phyloP scores from a whole-genome alignment of 179 eudicot species.

The Carnegiea gigantea region DNA sequence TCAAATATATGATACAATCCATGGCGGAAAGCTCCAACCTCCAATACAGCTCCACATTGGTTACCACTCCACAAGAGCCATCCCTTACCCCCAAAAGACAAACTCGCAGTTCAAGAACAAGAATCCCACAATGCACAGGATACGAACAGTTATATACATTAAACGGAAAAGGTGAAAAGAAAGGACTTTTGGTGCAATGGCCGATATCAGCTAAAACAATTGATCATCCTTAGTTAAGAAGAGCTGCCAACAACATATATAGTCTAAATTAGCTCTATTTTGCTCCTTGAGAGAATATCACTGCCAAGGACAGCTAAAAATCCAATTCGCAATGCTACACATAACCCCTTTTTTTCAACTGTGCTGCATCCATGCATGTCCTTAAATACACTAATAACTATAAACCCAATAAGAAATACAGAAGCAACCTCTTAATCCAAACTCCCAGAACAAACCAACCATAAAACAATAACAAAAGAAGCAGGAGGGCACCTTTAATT shows the following conservation, averaged over 20 bases:
- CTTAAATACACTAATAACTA: background rate
- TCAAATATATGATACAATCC: background rate
- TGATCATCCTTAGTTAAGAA: background rate
- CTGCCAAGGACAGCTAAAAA: background rate
- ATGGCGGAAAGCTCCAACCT: background rate
- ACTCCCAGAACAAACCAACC: background rate
- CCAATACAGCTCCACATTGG: background rate
- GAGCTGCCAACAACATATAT: background rate
- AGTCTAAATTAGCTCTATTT: background rate
- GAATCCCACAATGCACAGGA: background rate
- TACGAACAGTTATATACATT: background rate
- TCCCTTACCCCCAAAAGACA: background rate
- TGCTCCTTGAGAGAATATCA: background rate
- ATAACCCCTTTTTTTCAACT: background rate
- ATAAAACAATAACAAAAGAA: background rate
- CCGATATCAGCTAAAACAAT: background rate
- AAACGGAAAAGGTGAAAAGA: background rate
- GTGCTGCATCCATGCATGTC: background rate
- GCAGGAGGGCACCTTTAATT: slow-evolving; percentile 51
- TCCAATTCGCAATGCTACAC: background rate
- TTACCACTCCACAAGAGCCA: background rate
- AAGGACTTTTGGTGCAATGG: background rate
- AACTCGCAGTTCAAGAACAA: background rate
- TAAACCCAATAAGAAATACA: background rate
- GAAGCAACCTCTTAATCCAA: too few species aligned